Evolutionary conservation across 208 protist genomes (phyloP).

Genomic region (Trypanosoma lewisi): DNA sequence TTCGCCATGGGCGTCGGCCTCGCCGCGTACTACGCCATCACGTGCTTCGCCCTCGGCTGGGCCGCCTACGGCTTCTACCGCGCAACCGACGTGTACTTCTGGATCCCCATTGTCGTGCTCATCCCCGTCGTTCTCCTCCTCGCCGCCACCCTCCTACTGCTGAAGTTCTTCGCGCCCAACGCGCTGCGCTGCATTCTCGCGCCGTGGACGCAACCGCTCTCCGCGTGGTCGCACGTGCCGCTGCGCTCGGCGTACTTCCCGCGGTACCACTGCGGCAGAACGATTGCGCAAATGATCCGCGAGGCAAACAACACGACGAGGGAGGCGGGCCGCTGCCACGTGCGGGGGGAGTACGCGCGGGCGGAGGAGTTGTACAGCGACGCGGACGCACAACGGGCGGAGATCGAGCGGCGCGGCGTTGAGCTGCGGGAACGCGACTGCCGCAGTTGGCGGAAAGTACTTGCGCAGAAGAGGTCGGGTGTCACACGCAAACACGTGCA

Average conservation of each 20-base stretch:
- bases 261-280: slow-evolving; percentile 10
- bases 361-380: slow-evolving; percentile 1
- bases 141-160: not conserved
- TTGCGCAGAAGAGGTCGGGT: not conserved
- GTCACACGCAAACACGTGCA: slow-evolving; percentile 1
- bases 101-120: slow-evolving; percentile 17
- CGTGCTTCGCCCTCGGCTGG: slow-evolving; percentile 7
- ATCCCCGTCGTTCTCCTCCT: not conserved
- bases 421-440: slow-evolving; percentile 1
- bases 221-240: not conserved
- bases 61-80: slow-evolving; percentile 13
- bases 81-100: slow-evolving; percentile 4
- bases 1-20: slow-evolving; percentile 17
- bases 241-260: slow-evolving; percentile 10
- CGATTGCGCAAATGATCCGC: slow-evolving; percentile 13
- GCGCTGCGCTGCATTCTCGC: not conserved
- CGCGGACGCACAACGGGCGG: not conserved
- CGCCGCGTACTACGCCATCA: slow-evolving; percentile 15
- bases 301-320: slow-evolving; percentile 8
- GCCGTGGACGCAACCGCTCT: slow-evolving; percentile 8
- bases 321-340: not conserved
- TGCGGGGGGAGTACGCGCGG: not conserved
- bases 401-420: slow-evolving; percentile 10
- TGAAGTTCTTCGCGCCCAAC: not conserved
- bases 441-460: slow-evolving; percentile 7